Evolutionary conservation across 179 eudicot species (phyloP), one percentile per base, ranked within the genome.

Genomic region (Patellifolia procumbens): DNA sequence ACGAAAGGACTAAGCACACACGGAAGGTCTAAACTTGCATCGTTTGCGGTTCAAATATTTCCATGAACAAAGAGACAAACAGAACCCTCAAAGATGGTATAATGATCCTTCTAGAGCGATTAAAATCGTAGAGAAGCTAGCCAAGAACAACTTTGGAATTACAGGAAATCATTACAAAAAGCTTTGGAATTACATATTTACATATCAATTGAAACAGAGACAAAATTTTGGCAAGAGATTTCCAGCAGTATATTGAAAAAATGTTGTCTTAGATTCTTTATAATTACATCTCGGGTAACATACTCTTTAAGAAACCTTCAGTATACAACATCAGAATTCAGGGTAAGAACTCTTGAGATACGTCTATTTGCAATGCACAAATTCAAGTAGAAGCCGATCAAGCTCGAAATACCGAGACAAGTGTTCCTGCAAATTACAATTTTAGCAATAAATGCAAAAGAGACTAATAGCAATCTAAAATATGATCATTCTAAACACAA

Each of bases 331-430:
- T 42, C 45, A 55, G 20, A n/a, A n/a, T n/a, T n/a, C n/a, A n/a
- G 53, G 34, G n/a, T 2, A 29, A 59, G 22, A 62, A 48, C 45
- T 55, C 48, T 56, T 43, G 24, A 24, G 26, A 12, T 46, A 71
- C 73, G 76, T 79, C 87, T 88, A 91, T 90, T 87, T 91, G 48
- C 81, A 80, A 52, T 87, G 88, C 43, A 91, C 88, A 81, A 89
- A 91, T 51, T 88, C 92, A 62, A 93, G 85, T 26, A 93, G 92
- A 72, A 79, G 87, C 59, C 84, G 85, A 72, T 93, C 98, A 77
- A 93, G 98, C 87, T 89, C 97, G 81, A 93, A 93, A 81, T 87
- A 88, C 77, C 76, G 89, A 71, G 92, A 87, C 62, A 93, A 78
- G 52, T 77, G 81, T 86, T 85, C 88, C 98, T 93, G 98, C 85